Conservation (phyloP, 31 red algal species). For the Porphyra umbilicalis region DNA sequence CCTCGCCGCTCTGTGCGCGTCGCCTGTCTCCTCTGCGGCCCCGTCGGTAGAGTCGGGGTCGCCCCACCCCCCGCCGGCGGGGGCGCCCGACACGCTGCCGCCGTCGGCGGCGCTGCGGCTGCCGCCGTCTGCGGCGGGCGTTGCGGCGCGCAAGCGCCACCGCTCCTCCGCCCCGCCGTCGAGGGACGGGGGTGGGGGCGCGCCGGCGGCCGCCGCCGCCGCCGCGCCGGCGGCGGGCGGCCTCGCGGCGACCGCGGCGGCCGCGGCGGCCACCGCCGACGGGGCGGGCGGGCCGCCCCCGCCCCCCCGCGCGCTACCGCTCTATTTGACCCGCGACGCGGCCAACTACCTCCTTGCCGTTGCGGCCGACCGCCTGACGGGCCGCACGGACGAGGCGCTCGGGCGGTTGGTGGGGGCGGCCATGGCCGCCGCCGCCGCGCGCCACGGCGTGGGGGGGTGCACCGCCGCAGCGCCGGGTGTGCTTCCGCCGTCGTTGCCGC, state of each 20-base stretch:
- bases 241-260: too few species aligned
- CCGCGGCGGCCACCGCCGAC: neutral
- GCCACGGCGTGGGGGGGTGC: neutral
- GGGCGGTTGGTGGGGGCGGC: neutral
- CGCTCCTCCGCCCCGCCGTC: neutral
- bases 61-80: neutral
- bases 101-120: neutral
- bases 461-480: too few species aligned
- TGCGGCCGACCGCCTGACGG: neutral
- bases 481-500: too few species aligned
- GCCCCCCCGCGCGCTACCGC: neutral
- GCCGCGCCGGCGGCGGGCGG: too few species aligned
- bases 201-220: neutral
- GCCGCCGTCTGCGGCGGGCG: neutral
- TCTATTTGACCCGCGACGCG: neutral
- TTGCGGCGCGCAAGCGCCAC: neutral
- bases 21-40: neutral
- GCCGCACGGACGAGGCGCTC: neutral
- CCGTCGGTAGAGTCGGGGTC: neutral
- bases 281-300: neutral
- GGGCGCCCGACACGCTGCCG: neutral
- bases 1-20: neutral
- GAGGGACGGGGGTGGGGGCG: too few species aligned
- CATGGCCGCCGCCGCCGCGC: neutral
- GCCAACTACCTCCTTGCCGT: neutral